These are phyloP conservation scores for Penicillium sumatraense DNA, from an alignment of 2,329 filamentous ascomycete genomes.

Conservation along the genomic window DNA sequence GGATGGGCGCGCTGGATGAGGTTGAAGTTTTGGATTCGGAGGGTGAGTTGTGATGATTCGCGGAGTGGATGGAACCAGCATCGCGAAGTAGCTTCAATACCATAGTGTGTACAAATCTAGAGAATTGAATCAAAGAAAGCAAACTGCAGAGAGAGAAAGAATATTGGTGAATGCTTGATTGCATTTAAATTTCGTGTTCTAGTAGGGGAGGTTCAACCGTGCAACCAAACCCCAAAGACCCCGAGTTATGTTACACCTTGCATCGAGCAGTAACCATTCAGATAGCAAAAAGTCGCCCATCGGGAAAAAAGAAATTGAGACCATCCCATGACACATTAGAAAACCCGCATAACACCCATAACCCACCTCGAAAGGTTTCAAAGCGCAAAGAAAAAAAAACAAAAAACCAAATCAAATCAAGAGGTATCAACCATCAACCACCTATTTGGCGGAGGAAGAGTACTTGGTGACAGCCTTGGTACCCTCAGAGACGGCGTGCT, in stretches of 20 bases:
- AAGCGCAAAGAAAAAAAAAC: conserved; percentile 58
- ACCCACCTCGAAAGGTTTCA: conserved; percentile 50
- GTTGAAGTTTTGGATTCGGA: conserved; percentile 77
- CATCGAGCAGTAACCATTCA: conserved; percentile 46
- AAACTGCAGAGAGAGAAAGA: conserved; percentile 13
- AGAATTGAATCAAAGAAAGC: too few relatives aligned
- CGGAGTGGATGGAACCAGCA: conserved; percentile 38
- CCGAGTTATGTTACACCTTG: conserved; percentile 53
- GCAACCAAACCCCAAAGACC: conserved; percentile 41
- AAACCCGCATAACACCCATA: conserved; percentile 51
- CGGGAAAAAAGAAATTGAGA: conserved; percentile 45
- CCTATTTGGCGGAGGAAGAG: conserved; percentile 98
- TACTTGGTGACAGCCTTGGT: conserved; percentile 99
- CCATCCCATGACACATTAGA: conserved; percentile 56
- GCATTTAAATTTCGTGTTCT: conserved; percentile 44
- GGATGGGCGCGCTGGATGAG: conserved; percentile 74
- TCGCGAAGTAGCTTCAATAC: conserved; percentile 2
- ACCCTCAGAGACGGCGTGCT: conserved; percentile 99
- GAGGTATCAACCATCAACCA: conserved; percentile 21
- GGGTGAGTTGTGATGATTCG: not conserved
- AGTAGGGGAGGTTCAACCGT: conserved; percentile 35
- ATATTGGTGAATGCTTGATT: conserved; percentile 31
- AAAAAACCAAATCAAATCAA: conserved; percentile 42
- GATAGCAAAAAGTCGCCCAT: conserved; percentile 47
- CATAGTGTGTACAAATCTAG: conserved; percentile 1